Base-by-base conservation (phyloP, 1,284 basidiomycete genomes). In the Puccinia horiana region DNA sequence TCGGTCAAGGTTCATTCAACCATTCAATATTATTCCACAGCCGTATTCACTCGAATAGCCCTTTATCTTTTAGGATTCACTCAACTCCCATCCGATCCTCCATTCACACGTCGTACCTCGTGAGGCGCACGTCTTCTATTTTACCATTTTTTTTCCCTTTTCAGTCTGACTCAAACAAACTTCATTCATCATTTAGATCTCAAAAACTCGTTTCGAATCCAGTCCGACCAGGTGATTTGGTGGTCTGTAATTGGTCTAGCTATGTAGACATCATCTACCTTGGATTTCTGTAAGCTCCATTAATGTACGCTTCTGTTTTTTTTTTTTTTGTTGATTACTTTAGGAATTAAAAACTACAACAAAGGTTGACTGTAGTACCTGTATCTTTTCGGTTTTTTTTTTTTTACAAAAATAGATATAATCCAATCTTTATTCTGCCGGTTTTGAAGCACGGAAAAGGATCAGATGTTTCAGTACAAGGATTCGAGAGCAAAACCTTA, bases 181-280 rank as follows among this genome's bases (percentile, higher is more conserved):
- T 11, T 26, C 47, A 32, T 16, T 32, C 29, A 35, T 9, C 26
- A 32, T 72, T 23, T 40, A 69, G 77, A 37, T 72, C 67, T 6
- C 77, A 72, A 32, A 79, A 72, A 35, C 29, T 72, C 40, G 26
- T 61, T 40, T 54, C 42, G 11, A 47, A 54, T 26, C 37, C 42
- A 74, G 56, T 81, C 32, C 54, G 32, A 12, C 56, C 79, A 26
- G 79, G 79, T 4, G 79, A 81, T 61, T 40, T 81, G 56, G 49
- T 81, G 16, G 79, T 81, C 8, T 63, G 56, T 18, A 81, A 81
- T 32, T 81, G 79, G 79, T 81, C 67, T 49, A 81, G 79, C 47
- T 81, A 74, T 58, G 70, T 81, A 18, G 79, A 81, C 12, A 47
- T 81, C 37, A 63, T 81, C n/a, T 81, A 81, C 44, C 70, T 81